Percentiles rank a stretch among this genome's conserved stretches.
Evolutionary conservation across 371 early-diverging fungal species (phyloP).

Genomic region (Mortierella sp.): DNA sequence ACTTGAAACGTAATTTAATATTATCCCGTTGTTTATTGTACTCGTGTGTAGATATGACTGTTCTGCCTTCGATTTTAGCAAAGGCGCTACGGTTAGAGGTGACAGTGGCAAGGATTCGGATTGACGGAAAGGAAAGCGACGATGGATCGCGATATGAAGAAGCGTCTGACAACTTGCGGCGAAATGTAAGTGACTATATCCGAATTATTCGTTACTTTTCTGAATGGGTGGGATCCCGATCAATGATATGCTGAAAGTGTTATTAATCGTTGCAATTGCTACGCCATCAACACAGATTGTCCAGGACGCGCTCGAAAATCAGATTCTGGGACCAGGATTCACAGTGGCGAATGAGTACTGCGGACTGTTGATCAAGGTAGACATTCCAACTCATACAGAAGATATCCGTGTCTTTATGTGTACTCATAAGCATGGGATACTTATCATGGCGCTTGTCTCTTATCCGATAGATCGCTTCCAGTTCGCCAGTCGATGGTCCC

Average conservation of each 20-base stretch:
- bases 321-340: slow-evolving; percentile 31
- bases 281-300: slow-evolving; percentile 27
- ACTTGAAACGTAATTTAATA: background rate
- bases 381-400: background rate
- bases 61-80: slow-evolving; percentile 17
- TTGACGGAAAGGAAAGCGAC: slow-evolving; percentile 5
- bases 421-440: background rate
- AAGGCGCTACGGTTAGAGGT: slow-evolving; percentile 30
- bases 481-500: slow-evolving; percentile 48
- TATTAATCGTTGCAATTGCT: background rate
- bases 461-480: slow-evolving; percentile 47
- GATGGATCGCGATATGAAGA: slow-evolving; percentile 30
- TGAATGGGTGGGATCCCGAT: background rate
- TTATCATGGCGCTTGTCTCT: background rate
- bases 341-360: slow-evolving; percentile 21
- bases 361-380: slow-evolving; percentile 38
- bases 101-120: slow-evolving; percentile 13
- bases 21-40: background rate
- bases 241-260: background rate
- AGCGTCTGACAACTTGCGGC: slow-evolving; percentile 35
- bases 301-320: slow-evolving; percentile 27
- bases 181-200: slow-evolving; percentile 26
- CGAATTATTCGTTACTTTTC: background rate
- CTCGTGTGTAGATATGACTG: slow-evolving; percentile 12
- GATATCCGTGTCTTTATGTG: background rate